A percentile compares a stretch with the other conserved stretches of the same genome.
phyloP scores from a whole-genome alignment of 192 early-diverging fungal species.

The Entomortierella chlamydospora region DNA sequence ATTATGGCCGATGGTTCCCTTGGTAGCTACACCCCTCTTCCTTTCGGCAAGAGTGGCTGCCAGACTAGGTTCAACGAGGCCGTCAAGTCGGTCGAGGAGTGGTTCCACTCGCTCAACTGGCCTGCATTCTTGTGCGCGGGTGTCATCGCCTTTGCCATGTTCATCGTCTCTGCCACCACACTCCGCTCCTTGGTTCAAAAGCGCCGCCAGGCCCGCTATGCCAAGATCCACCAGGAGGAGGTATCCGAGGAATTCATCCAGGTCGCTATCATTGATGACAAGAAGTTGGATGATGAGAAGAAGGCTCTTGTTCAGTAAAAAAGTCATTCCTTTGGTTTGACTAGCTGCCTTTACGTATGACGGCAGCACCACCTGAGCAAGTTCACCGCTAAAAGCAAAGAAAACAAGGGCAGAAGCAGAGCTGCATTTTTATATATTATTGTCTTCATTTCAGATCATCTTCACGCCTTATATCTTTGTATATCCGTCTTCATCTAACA shows the following conservation, averaged over 20 bases:
- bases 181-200: constrained; percentile 32
- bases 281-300: constrained; percentile 45
- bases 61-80: constrained; percentile 16
- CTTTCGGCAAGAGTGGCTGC: constrained; percentile 23
- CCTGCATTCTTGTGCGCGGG: constrained; percentile 24
- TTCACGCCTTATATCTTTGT: too few relatives aligned
- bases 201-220: constrained; percentile 37
- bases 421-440: too few relatives aligned
- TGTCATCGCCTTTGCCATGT: constrained; percentile 26
- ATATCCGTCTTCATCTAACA: too few relatives aligned
- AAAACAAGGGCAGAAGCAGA: background rate
- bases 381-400: background rate
- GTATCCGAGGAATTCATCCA: constrained; percentile 24
- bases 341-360: background rate
- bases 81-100: constrained; percentile 36
- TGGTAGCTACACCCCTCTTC: constrained; percentile 53
- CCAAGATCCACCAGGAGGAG: constrained; percentile 31
- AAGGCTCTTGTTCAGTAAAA: background rate
- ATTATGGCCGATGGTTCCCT: constrained; percentile 59
- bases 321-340: background rate
- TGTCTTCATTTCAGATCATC: too few relatives aligned
- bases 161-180: constrained; percentile 32
- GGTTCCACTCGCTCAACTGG: constrained; percentile 50
- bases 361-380: background rate
- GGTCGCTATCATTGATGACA: constrained; percentile 40